phyloP scores from a whole-genome alignment of 2,329 filamentous ascomycete species.

The Colletotrichum spinosum region DNA sequence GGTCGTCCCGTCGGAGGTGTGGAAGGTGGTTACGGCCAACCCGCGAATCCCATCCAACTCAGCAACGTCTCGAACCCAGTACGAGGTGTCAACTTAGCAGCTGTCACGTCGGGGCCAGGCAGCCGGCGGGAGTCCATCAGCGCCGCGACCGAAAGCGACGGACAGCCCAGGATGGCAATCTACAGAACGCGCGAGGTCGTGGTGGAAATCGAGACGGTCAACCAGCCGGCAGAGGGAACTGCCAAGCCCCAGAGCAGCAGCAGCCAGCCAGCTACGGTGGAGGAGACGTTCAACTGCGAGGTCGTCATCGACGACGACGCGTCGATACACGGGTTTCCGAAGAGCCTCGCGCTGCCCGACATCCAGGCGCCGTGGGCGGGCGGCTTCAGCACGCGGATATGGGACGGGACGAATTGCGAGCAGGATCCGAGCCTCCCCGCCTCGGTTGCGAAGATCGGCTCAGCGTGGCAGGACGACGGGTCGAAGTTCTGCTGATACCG shows the following conservation, averaged over 20 bases:
- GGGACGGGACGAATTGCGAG: conserved; percentile 35
- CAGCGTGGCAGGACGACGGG: conserved; percentile 10
- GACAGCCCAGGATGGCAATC: conserved; percentile 32
- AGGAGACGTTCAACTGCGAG: background rate
- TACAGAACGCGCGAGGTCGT: conserved; percentile 29
- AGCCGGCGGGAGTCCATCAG: conserved; percentile 9
- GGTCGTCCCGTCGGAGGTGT: background rate
- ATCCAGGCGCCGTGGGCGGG: conserved; percentile 27
- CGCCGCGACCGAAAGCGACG: background rate
- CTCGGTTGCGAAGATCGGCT: conserved; percentile 21
- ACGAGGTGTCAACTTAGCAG: conserved; percentile 21
- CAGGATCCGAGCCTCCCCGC: conserved; percentile 28
- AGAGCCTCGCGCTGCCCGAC: conserved; percentile 22
- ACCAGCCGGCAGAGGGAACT: background rate
- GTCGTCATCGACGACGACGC: conserved; percentile 16
- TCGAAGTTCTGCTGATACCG: background rate
- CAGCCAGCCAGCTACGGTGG: background rate
- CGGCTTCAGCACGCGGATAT: conserved; percentile 31
- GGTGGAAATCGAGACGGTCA: conserved; percentile 25
- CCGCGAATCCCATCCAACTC: conserved; percentile 7
- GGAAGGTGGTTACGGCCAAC: background rate
- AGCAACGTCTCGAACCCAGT: background rate
- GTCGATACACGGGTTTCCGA: background rate
- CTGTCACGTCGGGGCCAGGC: conserved; percentile 15
- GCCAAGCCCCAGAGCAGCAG: background rate